These are phyloP conservation scores for Saussurea involucrata DNA, from an alignment of 129 eudicot species.

Conservation along the genomic window DNA sequence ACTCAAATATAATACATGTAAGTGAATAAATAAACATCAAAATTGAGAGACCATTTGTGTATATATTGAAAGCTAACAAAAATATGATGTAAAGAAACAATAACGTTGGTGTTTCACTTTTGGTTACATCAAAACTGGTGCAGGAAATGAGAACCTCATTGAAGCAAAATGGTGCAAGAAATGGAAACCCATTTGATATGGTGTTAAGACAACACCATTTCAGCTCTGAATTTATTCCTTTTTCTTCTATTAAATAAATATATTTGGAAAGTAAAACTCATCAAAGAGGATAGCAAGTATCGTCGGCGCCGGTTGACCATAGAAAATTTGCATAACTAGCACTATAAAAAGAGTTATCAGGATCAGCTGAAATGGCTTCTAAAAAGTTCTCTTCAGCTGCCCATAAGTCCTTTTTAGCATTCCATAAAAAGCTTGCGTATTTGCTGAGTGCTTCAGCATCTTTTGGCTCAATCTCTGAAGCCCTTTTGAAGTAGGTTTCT, in stretches of 20 bases:
- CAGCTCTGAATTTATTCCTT: background rate
- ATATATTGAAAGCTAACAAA: too few relatives aligned
- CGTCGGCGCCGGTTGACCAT: slow-evolving; percentile 87
- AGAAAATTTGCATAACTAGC: slow-evolving; percentile 83
- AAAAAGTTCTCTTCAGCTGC: slow-evolving; percentile 83
- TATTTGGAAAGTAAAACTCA: slow-evolving; percentile 12
- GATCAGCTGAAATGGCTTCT: slow-evolving; percentile 79
- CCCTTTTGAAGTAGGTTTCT: slow-evolving; percentile 84
- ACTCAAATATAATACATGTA: too few relatives aligned
- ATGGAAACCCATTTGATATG: too few relatives aligned
- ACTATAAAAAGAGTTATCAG: slow-evolving; percentile 64
- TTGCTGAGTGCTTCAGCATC: slow-evolving; percentile 82
- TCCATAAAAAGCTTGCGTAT: slow-evolving; percentile 87
- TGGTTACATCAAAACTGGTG: too few relatives aligned
- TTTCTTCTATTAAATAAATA: background rate
- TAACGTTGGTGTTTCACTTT: too few relatives aligned
- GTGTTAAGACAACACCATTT: background rate
- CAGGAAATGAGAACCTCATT: too few relatives aligned
- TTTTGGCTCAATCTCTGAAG: slow-evolving; percentile 73
- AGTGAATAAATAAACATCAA: too few relatives aligned
- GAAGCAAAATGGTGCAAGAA: too few relatives aligned
- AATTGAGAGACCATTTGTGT: too few relatives aligned
- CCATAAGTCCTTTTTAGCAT: slow-evolving; percentile 77
- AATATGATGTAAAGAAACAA: too few relatives aligned
- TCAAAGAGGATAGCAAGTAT: slow-evolving; percentile 83